A percentile compares a stretch with the other conserved stretches of the same genome.
phyloP scores from a whole-genome alignment of 768 basidiomycete genomes.

The Naganishia kalamii region DNA sequence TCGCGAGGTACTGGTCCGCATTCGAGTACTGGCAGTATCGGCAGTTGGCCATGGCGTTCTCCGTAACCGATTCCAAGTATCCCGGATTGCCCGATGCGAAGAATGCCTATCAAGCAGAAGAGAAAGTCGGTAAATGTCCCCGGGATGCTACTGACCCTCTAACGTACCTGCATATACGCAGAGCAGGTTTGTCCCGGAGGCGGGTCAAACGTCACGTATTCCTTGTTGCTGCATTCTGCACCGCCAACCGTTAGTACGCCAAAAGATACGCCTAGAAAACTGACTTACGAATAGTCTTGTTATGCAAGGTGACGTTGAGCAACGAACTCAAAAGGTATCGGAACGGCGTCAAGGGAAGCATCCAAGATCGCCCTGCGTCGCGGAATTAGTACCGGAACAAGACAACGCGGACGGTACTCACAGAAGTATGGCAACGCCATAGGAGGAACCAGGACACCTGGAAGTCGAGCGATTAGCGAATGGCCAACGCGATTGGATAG shows the following conservation, averaged over 20 bases:
- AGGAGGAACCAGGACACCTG: constrained; percentile 10
- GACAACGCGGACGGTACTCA: neutral
- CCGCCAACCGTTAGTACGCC: neutral
- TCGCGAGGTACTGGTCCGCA: constrained; percentile 57
- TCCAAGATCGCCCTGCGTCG: constrained; percentile 7
- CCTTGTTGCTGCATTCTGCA: constrained; percentile 47
- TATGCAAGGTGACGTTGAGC: neutral
- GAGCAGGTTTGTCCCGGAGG: constrained; percentile 67
- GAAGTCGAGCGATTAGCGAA: neutral
- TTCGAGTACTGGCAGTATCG: constrained; percentile 62
- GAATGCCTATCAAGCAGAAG: neutral
- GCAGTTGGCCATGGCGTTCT: constrained; percentile 55
- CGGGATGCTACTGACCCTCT: constrained; percentile 55
- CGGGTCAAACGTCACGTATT: constrained; percentile 66
- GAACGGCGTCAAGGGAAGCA: constrained; percentile 6
- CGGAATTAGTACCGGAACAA: neutral
- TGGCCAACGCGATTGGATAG: no score
- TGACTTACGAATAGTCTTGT: constrained; percentile 7
- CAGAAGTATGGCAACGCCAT: constrained; percentile 10
- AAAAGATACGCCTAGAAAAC: no score
- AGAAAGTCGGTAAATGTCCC: neutral
- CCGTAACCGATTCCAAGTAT: neutral
- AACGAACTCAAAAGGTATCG: constrained; percentile 8
- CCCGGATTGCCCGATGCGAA: constrained; percentile 1
- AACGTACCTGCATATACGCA: constrained; percentile 64